phyloP scores from a whole-genome alignment of 2,329 filamentous ascomycete species.

The Verticillium alfalfae region DNA sequence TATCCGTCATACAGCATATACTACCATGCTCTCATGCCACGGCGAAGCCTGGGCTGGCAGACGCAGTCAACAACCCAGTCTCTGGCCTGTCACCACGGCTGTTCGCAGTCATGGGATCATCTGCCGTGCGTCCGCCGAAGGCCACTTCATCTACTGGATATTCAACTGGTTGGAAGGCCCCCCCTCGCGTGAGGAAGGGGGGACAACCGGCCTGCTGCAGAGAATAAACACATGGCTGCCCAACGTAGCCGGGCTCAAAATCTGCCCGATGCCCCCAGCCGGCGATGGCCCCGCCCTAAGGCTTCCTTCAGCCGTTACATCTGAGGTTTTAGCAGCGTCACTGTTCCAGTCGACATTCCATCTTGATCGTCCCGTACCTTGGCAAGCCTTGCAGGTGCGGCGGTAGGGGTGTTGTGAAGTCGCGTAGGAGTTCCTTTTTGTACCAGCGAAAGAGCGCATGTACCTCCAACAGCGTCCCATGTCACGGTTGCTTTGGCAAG shows the following conservation, averaged over 20 bases:
- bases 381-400: not conserved
- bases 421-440: not conserved
- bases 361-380: not conserved
- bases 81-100: not conserved
- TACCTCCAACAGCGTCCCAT: not conserved
- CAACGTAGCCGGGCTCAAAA: not conserved
- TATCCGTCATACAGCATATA: not conserved
- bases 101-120: not conserved
- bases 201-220: not conserved
- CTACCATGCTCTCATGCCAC: not conserved
- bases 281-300: not conserved
- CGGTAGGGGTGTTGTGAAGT: not conserved
- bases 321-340: not conserved
- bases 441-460: not conserved
- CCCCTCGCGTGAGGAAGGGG: not conserved
- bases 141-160: not conserved
- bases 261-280: not conserved
- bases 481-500: not conserved
- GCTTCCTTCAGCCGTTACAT: not conserved
- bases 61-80: not conserved
- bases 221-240: not conserved
- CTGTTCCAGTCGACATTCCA: not conserved
- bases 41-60: not conserved
- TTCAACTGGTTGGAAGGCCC: not conserved
- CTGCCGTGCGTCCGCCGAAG: not conserved